Percentiles rank a stretch among this genome's conserved stretches.
Evolutionary conservation across 1,284 basidiomycete genomes (phyloP).

Genomic region (Sanghuangporus weigelae): DNA sequence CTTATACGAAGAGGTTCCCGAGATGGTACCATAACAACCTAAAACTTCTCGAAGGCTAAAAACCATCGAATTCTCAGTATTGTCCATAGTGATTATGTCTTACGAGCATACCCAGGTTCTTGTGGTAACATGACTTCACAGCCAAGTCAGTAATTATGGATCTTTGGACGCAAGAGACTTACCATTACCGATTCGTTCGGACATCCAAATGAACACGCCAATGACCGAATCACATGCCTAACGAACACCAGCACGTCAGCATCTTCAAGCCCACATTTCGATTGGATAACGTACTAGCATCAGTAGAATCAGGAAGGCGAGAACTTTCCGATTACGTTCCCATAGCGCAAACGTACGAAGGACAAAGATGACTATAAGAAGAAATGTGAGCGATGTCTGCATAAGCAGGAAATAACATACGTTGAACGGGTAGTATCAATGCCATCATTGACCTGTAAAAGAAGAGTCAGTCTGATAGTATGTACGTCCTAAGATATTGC

Average conservation of each 20-base stretch:
- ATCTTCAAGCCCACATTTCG: too few species aligned
- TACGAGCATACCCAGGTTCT: neutral
- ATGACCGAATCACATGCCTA: slow-evolving; percentile 4
- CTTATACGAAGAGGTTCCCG: neutral
- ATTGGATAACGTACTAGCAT: slow-evolving; percentile 2
- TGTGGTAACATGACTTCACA: neutral
- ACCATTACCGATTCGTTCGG: neutral
- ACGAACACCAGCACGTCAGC: neutral
- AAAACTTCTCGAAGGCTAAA: neutral
- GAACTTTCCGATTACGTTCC: slow-evolving; percentile 7
- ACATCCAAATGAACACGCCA: slow-evolving; percentile 3
- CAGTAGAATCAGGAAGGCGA: neutral
- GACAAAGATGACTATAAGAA: slow-evolving; percentile 10
- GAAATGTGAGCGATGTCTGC: neutral
- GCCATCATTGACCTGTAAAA: slow-evolving; percentile 8
- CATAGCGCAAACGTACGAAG: slow-evolving; percentile 13
- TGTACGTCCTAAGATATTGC: neutral
- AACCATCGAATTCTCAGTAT: neutral
- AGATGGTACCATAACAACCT: neutral
- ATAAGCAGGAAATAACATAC: neutral
- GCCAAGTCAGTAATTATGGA: neutral
- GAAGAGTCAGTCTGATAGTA: neutral
- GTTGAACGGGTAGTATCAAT: slow-evolving; percentile 13
- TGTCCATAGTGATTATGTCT: neutral
- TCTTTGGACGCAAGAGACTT: neutral